These are phyloP conservation scores for Aspergillus texensis DNA, from an alignment of 2,329 filamentous ascomycete species.

Conservation along the genomic window DNA sequence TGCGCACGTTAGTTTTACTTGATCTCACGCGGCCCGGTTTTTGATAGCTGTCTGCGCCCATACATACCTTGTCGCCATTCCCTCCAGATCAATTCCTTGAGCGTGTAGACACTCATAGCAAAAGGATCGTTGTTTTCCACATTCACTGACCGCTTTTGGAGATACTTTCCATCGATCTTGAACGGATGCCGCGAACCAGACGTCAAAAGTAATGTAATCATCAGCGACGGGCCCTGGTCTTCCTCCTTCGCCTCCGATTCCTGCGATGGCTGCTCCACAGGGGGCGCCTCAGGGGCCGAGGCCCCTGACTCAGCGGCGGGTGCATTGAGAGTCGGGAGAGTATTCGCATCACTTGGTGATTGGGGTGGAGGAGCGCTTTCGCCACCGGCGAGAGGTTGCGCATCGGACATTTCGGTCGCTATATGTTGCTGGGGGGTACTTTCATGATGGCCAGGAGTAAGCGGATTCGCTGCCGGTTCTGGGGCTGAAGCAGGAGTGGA, in stretches of 20 bases:
- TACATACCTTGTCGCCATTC: constrained; percentile 78
- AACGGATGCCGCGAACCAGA: constrained; percentile 85
- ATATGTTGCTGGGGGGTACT: constrained; percentile 13
- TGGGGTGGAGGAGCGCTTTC: constrained; percentile 24
- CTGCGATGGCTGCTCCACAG: constrained; percentile 24
- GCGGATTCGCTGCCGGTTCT: constrained; percentile 15
- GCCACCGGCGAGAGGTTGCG: constrained; percentile 26
- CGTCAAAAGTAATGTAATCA: constrained; percentile 79
- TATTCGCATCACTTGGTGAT: constrained; percentile 17
- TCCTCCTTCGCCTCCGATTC: constrained; percentile 38
- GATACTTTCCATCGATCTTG: constrained; percentile 83
- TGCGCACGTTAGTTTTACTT: constrained; percentile 10
- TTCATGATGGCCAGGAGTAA: constrained; percentile 12
- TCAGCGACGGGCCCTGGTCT: constrained; percentile 39
- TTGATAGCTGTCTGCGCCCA: background rate
- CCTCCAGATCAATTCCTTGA: constrained; percentile 90
- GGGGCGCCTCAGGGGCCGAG: constrained; percentile 23
- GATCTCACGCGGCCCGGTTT: background rate
- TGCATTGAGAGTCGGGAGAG: constrained; percentile 15
- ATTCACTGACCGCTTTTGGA: constrained; percentile 76
- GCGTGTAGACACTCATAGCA: constrained; percentile 86
- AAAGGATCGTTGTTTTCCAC: constrained; percentile 80
- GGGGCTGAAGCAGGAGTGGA: constrained; percentile 15
- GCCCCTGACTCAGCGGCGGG: constrained; percentile 27
- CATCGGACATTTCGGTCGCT: constrained; percentile 15